Evolutionary conservation across 2,329 filamentous ascomycete species (phyloP), one percentile per base, ranked within the genome.

Genomic region (Lachnellula cervina): DNA sequence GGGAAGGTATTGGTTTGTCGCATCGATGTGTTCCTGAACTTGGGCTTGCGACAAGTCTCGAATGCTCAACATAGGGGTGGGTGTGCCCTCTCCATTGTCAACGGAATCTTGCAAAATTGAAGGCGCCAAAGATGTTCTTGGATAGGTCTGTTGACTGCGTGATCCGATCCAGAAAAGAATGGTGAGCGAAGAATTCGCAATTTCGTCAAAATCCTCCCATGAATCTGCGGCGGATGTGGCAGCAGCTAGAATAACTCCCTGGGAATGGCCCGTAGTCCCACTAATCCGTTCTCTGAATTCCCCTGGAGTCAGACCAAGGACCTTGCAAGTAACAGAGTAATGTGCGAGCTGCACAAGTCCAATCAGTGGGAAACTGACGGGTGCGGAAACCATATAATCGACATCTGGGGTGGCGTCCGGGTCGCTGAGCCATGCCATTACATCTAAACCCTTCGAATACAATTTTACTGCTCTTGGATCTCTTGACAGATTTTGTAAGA

Each of bases 91-190:
- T 51, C 94, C 93, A 71, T 94, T 87, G 70, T 97, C 93, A 63
- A 90, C 81, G 1, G 94, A 97, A 74, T 99, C 94, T 70, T 93
- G 90, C 52, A 99, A 81, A 69, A 93, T 90, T 45, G 84, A 89
- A 0, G 94, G 95, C 3, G 92, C 90, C 67, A 99, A 81, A 35
- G 94, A 97, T 3, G 94, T 99, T 65, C 89, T 86, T 40, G 94
- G 95, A 74, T 97, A 99, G 2, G 92, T 92, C 74, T 99, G 94
- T 73, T 99, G 94, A 73, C 93, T 97, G 68, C 94, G 88, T 59
- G 93, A 86, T 70, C 95, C 94, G 64, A 99, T 96, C 94, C 94
- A 99, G 80, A 99, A 99, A 32, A 99, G 87, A 68, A 97, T 90
- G 32, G 89, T 94, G 61, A 99, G 78, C 2, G 93, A 89, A 64